phyloP scores from a whole-genome alignment of 495 filamentous ascomycete genomes.

The Aspergillus nidulans region DNA sequence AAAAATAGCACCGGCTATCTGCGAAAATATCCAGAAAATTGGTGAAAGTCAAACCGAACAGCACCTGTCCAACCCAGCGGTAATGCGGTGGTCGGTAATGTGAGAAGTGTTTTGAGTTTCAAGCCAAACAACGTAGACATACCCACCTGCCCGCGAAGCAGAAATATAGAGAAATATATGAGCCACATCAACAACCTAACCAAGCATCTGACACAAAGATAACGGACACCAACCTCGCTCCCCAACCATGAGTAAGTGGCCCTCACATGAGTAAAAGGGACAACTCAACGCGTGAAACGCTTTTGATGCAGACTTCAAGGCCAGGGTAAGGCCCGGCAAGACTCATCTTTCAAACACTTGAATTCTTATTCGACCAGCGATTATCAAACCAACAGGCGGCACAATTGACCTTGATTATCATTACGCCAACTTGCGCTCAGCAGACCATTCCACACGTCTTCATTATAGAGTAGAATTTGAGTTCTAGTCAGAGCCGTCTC shows the following conservation, averaged over 20 bases:
- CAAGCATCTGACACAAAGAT: background rate
- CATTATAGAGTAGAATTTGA: background rate
- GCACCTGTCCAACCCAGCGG: background rate
- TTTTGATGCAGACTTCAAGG: background rate
- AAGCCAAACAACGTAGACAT: conserved; percentile 6
- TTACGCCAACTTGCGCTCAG: background rate
- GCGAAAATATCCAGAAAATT: conserved; percentile 17
- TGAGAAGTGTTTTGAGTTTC: background rate
- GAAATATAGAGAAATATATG: background rate
- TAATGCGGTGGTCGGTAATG: background rate
- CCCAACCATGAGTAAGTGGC: background rate
- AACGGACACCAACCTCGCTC: background rate
- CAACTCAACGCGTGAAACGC: background rate
- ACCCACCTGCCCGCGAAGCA: conserved; percentile 7
- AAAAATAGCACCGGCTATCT: conserved; percentile 15
- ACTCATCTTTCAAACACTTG: conserved; percentile 10
- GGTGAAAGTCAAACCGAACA: background rate
- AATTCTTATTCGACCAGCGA: conserved; percentile 21
- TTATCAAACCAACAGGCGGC: conserved; percentile 12
- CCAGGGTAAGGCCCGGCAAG: background rate
- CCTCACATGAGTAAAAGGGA: background rate
- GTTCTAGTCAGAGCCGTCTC: conserved; percentile 9
- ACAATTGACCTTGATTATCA: background rate
- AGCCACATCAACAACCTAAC: background rate
- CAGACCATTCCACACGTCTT: background rate